Percentiles rank a stretch among this genome's conserved stretches.
Conservation (phyloP, 495 filamentous ascomycete species). For the Trichoderma erinaceum region DNA sequence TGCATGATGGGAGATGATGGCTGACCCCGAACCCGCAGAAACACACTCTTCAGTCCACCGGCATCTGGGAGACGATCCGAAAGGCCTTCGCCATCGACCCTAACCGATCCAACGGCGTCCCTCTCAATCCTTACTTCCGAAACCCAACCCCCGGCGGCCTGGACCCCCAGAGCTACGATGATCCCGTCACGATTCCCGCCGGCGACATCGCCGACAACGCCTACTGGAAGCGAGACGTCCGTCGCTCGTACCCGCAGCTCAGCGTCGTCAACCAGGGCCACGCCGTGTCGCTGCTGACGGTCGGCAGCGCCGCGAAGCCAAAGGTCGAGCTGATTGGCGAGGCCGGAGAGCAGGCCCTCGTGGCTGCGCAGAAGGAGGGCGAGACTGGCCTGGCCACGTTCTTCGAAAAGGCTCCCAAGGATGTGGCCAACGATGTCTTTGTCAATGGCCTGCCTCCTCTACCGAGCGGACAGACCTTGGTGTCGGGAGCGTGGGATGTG, state of each 20-base stretch:
- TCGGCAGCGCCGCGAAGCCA: slow-evolving; percentile 75
- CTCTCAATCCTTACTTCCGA: slow-evolving; percentile 88
- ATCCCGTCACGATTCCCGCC: slow-evolving; percentile 86
- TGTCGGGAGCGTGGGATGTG: slow-evolving; percentile 41
- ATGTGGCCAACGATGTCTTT: slow-evolving; percentile 57
- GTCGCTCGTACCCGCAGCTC: slow-evolving; percentile 77
- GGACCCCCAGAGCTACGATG: slow-evolving; percentile 73
- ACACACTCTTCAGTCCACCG: slow-evolving; percentile 91
- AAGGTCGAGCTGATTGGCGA: slow-evolving; percentile 82
- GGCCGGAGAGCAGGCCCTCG: slow-evolving; percentile 71
- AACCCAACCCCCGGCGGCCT: slow-evolving; percentile 76
- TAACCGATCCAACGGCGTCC: slow-evolving; percentile 82
- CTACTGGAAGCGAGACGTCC: slow-evolving; percentile 92
- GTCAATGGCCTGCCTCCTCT: slow-evolving; percentile 73
- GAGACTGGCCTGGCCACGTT: slow-evolving; percentile 62
- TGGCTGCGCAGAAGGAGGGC: slow-evolving; percentile 73
- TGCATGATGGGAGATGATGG: neutral
- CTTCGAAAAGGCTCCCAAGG: slow-evolving; percentile 61
- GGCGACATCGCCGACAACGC: slow-evolving; percentile 94
- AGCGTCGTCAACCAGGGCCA: slow-evolving; percentile 79
- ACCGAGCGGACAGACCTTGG: slow-evolving; percentile 57
- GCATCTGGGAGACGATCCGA: slow-evolving; percentile 83
- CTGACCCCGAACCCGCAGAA: slow-evolving; percentile 53
- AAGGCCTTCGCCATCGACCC: slow-evolving; percentile 74
- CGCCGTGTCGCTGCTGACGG: slow-evolving; percentile 74